phyloP scores from a whole-genome alignment of 306 rosid species.

The Lathyrus sativus region DNA sequence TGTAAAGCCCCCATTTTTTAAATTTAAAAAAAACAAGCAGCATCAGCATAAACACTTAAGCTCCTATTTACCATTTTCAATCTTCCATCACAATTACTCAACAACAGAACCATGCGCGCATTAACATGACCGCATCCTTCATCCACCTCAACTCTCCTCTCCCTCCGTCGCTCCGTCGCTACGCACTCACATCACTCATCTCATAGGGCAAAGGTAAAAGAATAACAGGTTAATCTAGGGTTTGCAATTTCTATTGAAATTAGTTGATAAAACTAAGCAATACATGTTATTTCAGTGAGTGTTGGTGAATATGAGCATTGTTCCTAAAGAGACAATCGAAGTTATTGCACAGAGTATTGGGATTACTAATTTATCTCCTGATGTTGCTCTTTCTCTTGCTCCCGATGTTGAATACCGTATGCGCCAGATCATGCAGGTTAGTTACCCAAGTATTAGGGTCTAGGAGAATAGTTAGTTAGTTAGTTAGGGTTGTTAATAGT shows the following conservation, averaged over 20 bases:
- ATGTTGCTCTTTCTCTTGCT: slow-evolving; percentile 69
- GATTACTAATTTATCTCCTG: slow-evolving; percentile 65
- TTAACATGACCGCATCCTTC: neutral
- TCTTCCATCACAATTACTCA: neutral
- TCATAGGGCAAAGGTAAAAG: neutral
- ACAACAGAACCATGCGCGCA: no score
- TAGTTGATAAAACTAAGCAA: neutral
- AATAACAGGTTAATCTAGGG: slow-evolving; percentile 3
- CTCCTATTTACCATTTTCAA: neutral
- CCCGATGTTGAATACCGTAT: slow-evolving; percentile 92
- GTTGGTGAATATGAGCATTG: slow-evolving; percentile 62
- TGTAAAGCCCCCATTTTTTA: no score
- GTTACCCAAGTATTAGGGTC: no score
- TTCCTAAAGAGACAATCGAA: slow-evolving; percentile 85
- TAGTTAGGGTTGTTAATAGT: neutral
- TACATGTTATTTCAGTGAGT: neutral
- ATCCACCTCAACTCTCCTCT: neutral
- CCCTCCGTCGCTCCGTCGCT: neutral
- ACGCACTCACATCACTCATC: neutral
- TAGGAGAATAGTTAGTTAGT: neutral
- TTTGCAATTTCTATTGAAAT: slow-evolving; percentile 5
- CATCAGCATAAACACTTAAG: neutral
- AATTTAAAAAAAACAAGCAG: neutral
- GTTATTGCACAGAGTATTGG: slow-evolving; percentile 93
- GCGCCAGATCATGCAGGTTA: slow-evolving; percentile 94